Percentiles rank a stretch among this genome's conserved stretches.
phyloP scores from a whole-genome alignment of 2,329 filamentous ascomycete species.

The Fusarium brachygibbosum region DNA sequence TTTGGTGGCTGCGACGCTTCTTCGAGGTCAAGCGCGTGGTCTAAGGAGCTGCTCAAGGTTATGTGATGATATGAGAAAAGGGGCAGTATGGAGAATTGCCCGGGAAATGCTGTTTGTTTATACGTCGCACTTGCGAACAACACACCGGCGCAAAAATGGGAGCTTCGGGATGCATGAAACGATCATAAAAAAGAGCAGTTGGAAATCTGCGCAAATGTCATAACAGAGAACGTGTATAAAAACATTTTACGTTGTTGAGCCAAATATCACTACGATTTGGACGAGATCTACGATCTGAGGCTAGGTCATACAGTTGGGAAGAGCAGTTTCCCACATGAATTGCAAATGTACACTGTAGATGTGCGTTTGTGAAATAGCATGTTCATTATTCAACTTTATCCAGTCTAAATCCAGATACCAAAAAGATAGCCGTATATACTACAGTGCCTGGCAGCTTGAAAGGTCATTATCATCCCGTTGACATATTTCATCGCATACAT shows the following conservation, averaged over 20 bases:
- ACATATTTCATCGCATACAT: constrained; percentile 38
- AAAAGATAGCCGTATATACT: constrained; percentile 20
- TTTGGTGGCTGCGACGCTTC: constrained; percentile 99
- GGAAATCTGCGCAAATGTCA: constrained; percentile 37
- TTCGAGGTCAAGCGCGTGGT: constrained; percentile 86
- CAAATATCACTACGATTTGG: constrained; percentile 5
- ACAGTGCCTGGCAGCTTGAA: constrained; percentile 29
- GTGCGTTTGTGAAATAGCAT: constrained; percentile 1
- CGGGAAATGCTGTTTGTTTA: constrained; percentile 36
- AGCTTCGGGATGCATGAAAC: constrained; percentile 36
- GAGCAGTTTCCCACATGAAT: neutral
- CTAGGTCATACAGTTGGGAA: too few species aligned
- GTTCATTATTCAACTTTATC: constrained; percentile 21
- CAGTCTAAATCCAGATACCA: constrained; percentile 25
- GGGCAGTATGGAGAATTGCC: constrained; percentile 4
- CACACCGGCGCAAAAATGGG: constrained; percentile 44
- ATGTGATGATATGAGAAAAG: constrained; percentile 22
- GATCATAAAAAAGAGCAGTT: constrained; percentile 29
- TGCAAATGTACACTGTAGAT: neutral
- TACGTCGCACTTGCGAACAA: constrained; percentile 28
- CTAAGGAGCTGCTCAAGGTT: constrained; percentile 52
- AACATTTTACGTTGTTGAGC: constrained; percentile 35
- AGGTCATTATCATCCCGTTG: constrained; percentile 44
- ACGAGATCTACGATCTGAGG: neutral
- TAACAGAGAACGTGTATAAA: constrained; percentile 44